These are phyloP conservation scores for Penicillium sp. DNA, from an alignment of 2,329 filamentous ascomycete species.

Conservation along the genomic window DNA sequence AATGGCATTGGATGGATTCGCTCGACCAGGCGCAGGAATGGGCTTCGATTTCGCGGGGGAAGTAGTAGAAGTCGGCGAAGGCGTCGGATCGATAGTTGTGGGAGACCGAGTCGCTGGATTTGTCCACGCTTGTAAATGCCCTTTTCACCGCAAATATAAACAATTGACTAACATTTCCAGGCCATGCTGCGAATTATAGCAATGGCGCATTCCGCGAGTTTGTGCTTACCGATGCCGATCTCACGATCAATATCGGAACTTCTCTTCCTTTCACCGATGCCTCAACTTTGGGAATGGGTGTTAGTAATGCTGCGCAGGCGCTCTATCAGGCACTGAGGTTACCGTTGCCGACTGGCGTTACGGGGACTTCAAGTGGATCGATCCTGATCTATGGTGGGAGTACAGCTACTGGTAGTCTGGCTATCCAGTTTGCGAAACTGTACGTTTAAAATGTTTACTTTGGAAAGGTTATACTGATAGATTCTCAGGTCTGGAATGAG, in stretches of 20 bases:
- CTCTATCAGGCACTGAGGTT: conserved; percentile 1
- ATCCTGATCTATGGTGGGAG: conserved; percentile 4
- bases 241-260: background rate
- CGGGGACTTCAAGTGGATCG: background rate
- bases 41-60: conserved; percentile 7
- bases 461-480: background rate
- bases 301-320: conserved; percentile 3
- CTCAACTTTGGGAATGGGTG: conserved; percentile 2
- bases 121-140: conserved; percentile 1
- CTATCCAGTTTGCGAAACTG: conserved; percentile 2
- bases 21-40: conserved; percentile 4
- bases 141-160: too few species aligned
- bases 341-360: background rate
- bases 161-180: background rate
- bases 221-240: background rate
- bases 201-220: conserved; percentile 1
- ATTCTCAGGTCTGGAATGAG: background rate
- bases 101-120: background rate
- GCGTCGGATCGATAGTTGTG: background rate
- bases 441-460: background rate
- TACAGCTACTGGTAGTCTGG: conserved; percentile 2
- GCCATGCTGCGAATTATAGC: conserved; percentile 1
- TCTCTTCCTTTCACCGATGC: background rate
- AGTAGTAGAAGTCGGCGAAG: conserved; percentile 3
- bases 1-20: conserved; percentile 3